Base-by-base conservation (phyloP, 306 rosid genomes). In the Cyamopsis tetragonoloba region DNA sequence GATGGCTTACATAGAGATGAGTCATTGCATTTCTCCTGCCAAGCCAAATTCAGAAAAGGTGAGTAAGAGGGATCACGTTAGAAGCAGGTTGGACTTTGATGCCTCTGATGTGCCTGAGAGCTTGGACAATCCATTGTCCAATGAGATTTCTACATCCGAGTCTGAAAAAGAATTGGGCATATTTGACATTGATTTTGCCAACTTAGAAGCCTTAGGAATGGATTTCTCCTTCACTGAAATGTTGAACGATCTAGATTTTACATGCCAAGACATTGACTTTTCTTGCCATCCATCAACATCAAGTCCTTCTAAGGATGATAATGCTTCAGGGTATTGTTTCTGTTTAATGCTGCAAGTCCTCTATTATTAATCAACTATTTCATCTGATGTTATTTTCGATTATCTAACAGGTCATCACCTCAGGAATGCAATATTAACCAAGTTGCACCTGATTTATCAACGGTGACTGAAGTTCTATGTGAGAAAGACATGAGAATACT, bases 41-140 rank as follows among this genome's bases (percentile, higher is more conserved):
- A 88, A 87, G 84, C 41, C 75, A 49, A 58, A 73, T 51, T 48
- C 73, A 4, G 86, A 84, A 70, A 81, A 79, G 77, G 51, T 24
- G n/a, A 72, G 51, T 20, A 91, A 70, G 82, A 88, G 96, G 49
- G 95, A 88, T 15, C 93, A 84, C 73, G 87, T 87, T 62, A 83
- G 89, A 71, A 88, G 96, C 72, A 82, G 96, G 77, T 72, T 91
- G 68, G 88, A 91, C 72, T 91, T 88, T 47, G 96, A 83, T 69
- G 66, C 75, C 22, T 73, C 93, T 47, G 85, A 72, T 23, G 75
- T 60, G 59, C 78, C 72, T 13, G 62, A 50, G 38, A 56, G 64
- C 65, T 80, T 50, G 13, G 80, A 75, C 51, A 69, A 76, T 12
- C 72, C 80, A 62, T 39, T 56, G 30, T 5, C 44, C 2, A 74